These are phyloP conservation scores for Endoconidiophora polonica DNA, from an alignment of 2,329 filamentous ascomycete genomes.

Conservation along the genomic window DNA sequence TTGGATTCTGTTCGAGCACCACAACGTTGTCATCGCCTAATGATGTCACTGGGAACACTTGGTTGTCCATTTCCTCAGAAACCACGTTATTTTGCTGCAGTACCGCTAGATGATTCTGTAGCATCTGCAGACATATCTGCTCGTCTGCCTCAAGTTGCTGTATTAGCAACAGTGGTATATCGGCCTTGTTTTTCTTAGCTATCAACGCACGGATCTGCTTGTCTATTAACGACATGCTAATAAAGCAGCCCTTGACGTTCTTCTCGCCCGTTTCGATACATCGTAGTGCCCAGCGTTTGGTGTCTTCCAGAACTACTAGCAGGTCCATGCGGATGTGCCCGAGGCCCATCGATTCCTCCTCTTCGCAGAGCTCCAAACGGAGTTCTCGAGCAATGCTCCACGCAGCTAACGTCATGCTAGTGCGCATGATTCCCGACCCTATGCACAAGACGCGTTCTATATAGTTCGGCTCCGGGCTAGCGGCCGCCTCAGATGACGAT, in stretches of 20 bases:
- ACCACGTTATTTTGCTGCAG: no score
- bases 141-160: slow-evolving; percentile 23
- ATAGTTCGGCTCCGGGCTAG: slow-evolving; percentile 16
- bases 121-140: slow-evolving; percentile 19
- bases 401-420: slow-evolving; percentile 20
- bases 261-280: slow-evolving; percentile 34
- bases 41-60: no score
- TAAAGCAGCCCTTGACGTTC: slow-evolving; percentile 35
- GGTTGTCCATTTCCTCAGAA: no score
- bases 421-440: slow-evolving; percentile 26
- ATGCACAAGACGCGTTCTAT: slow-evolving; percentile 24
- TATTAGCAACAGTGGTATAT: slow-evolving; percentile 21
- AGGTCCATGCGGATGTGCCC: slow-evolving; percentile 25
- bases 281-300: slow-evolving; percentile 23
- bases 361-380: slow-evolving; percentile 24
- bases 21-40: no score
- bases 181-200: slow-evolving; percentile 20
- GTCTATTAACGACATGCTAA: slow-evolving; percentile 25
- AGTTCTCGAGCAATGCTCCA: slow-evolving; percentile 27
- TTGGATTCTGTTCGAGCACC: no score
- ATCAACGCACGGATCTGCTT: slow-evolving; percentile 28
- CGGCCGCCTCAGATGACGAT: neutral
- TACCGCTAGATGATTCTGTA: slow-evolving; percentile 17
- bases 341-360: slow-evolving; percentile 22
- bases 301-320: slow-evolving; percentile 25